Conservation (phyloP, 2,329 filamentous ascomycete species). For the Exophiala sp. region DNA sequence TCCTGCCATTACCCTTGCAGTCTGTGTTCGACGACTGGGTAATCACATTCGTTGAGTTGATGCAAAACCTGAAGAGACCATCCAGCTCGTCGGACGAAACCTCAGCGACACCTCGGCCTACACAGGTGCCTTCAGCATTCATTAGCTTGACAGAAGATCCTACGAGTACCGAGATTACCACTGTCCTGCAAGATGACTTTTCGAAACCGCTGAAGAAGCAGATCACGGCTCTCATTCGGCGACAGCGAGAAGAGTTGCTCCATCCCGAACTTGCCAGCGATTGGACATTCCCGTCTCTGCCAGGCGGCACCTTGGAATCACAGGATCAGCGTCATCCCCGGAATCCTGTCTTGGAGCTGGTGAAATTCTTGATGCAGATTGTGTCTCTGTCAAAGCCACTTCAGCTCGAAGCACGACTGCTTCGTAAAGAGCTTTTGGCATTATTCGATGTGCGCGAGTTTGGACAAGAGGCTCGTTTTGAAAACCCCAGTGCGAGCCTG, state of each 20-base stretch:
- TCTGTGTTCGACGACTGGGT: conserved; percentile 87
- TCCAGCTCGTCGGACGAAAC: conserved; percentile 55
- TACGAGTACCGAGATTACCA: conserved; percentile 55
- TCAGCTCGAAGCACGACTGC: conserved; percentile 72
- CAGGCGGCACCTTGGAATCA: conserved; percentile 39
- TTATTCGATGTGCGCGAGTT: conserved; percentile 96
- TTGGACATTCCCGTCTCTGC: conserved; percentile 74
- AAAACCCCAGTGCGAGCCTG: conserved; percentile 76
- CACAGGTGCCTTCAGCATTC: conserved; percentile 55
- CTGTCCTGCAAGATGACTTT: conserved; percentile 75
- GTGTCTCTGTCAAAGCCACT: conserved; percentile 69
- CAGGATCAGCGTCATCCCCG: conserved; percentile 36
- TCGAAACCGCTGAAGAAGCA: conserved; percentile 89
- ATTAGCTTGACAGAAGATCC: conserved; percentile 56
- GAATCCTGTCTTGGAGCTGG: conserved; percentile 82
- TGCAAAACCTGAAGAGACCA: conserved; percentile 81
- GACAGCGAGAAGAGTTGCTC: conserved; percentile 82
- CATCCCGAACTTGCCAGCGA: conserved; percentile 84
- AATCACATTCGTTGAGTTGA: conserved; percentile 88
- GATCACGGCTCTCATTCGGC: conserved; percentile 73
- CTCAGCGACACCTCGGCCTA: conserved; percentile 54
- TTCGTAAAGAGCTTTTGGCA: conserved; percentile 82
- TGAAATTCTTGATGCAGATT: conserved; percentile 91
- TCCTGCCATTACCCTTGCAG: conserved; percentile 76
- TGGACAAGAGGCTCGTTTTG: conserved; percentile 78